Conservation (phyloP, 2,329 filamentous ascomycete genomes). For the Whalleya microplaca region DNA sequence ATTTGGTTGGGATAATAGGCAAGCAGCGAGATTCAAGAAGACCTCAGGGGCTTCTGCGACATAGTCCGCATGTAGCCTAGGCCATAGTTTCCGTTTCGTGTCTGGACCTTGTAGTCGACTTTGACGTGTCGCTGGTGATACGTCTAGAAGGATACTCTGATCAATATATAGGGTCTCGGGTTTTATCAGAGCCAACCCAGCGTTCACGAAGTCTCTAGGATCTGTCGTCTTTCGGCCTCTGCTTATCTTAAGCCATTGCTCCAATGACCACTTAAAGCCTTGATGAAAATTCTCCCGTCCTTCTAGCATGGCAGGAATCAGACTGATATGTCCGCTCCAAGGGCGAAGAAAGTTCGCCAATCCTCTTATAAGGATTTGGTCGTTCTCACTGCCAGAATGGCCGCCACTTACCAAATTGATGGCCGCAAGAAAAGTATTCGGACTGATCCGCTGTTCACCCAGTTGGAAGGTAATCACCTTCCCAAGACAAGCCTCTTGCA, state of each 20-base stretch:
- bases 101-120: not conserved
- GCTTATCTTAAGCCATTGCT: slow-evolving; percentile 9
- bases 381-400: not conserved
- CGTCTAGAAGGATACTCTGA: slow-evolving; percentile 8
- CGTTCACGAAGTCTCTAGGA: slow-evolving; percentile 9
- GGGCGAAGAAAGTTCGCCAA: not conserved
- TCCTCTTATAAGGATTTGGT: not conserved
- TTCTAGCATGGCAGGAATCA: slow-evolving; percentile 6
- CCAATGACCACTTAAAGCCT: slow-evolving; percentile 9
- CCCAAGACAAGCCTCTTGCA: slow-evolving; percentile 15
- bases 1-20: slow-evolving; percentile 6
- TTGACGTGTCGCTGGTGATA: not conserved
- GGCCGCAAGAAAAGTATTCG: not conserved
- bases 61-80: not conserved
- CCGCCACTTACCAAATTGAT: not conserved
- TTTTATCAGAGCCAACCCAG: slow-evolving; percentile 4
- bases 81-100: slow-evolving; percentile 1
- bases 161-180: slow-evolving; percentile 10
- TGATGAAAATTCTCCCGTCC: slow-evolving; percentile 3
- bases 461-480: slow-evolving; percentile 2
- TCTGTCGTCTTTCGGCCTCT: slow-evolving; percentile 6
- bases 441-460: slow-evolving; percentile 6
- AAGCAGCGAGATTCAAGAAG: slow-evolving; percentile 12
- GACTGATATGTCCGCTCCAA: slow-evolving; percentile 1
- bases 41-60: slow-evolving; percentile 7